Evolutionary conservation across 225 moss, liverwort and hornwort genomes (phyloP).

Genomic region (Ulota crispa): DNA sequence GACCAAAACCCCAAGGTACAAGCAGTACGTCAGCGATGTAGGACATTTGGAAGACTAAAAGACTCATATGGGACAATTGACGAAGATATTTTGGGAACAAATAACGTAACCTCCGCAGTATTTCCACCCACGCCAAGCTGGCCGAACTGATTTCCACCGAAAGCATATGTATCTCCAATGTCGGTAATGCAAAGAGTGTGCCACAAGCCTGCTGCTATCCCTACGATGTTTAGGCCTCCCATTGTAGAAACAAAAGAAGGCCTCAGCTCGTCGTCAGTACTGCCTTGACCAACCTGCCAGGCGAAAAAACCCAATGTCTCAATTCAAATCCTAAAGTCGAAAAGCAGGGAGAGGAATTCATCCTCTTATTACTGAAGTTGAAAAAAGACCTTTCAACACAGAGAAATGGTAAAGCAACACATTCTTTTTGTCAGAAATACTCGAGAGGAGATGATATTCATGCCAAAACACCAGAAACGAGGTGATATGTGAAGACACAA

Average conservation of each 20-base stretch:
- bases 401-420: neutral
- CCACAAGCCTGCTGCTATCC: constrained; percentile 84
- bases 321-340: neutral
- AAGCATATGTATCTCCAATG: constrained; percentile 71
- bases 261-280: constrained; percentile 74
- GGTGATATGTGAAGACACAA: constrained; percentile 6
- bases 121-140: constrained; percentile 82
- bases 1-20: neutral
- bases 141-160: constrained; percentile 90
- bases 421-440: neutral
- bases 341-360: neutral
- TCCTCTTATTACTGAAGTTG: neutral
- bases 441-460: neutral
- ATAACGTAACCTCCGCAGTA: constrained; percentile 67
- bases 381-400: neutral
- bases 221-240: constrained; percentile 65
- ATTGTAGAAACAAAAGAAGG: constrained; percentile 61
- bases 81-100: constrained; percentile 4
- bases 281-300: constrained; percentile 77
- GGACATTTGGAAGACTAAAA: neutral
- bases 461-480: neutral
- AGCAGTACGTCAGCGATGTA: neutral
- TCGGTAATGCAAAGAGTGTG: constrained; percentile 75
- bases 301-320: neutral
- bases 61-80: neutral